These are phyloP conservation scores for Stagonosporopsis chrysanthemi DNA, from an alignment of 2,329 filamentous ascomycete species.

Conservation along the genomic window DNA sequence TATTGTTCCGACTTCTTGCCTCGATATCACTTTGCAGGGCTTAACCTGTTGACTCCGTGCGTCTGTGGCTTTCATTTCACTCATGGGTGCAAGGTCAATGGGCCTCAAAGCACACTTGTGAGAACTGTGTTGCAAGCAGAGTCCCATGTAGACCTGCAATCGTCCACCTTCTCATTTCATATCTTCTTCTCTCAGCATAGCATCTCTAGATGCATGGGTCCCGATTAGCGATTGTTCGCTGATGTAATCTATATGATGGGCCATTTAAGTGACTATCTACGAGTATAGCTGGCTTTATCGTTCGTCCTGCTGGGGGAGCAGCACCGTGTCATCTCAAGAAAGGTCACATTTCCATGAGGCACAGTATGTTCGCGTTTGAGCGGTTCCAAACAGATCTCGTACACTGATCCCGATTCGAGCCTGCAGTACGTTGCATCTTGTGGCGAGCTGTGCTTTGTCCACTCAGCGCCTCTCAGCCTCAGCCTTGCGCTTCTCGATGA, in stretches of 20 bases:
- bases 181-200: background rate
- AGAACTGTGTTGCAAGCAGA: background rate
- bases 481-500: conserved; percentile 44
- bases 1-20: too few species aligned
- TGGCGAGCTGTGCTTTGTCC: background rate
- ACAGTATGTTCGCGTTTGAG: background rate
- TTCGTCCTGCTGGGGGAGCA: background rate
- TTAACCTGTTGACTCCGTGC: too few species aligned
- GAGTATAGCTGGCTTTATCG: too few species aligned
- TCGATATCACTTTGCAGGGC: too few species aligned
- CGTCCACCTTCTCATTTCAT: background rate
- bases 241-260: background rate
- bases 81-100: too few species aligned
- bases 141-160: background rate
- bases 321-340: background rate
- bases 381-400: background rate
- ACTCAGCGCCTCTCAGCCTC: conserved; percentile 36
- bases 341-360: background rate
- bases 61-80: too few species aligned
- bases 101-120: too few species aligned
- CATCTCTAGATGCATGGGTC: background rate
- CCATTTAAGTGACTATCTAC: too few species aligned
- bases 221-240: background rate
- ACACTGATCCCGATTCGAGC: background rate
- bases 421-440: background rate